Conservation (phyloP, 2,329 filamentous ascomycete genomes). For the Botryosphaeria dothidea region DNA sequence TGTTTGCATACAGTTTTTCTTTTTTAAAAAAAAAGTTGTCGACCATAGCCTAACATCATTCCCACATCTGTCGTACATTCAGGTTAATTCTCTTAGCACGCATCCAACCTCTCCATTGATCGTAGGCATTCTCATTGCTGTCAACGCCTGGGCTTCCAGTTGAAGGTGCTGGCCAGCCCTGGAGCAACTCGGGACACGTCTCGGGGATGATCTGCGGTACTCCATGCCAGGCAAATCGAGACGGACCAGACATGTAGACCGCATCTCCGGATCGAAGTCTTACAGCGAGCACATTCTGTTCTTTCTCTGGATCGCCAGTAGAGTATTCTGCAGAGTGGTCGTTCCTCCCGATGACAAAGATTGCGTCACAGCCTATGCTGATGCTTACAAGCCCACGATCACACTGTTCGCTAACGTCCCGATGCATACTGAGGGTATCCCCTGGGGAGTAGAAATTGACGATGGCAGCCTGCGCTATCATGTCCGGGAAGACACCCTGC, state of each 20-base stretch:
- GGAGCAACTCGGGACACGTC: constrained; percentile 76
- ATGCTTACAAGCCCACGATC: constrained; percentile 79
- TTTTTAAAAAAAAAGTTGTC: too few species aligned
- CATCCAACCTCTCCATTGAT: constrained; percentile 86
- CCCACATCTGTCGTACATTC: constrained; percentile 87
- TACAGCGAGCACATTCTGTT: constrained; percentile 51
- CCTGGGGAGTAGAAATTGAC: constrained; percentile 90
- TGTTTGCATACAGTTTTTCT: too few species aligned
- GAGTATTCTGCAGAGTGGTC: constrained; percentile 42
- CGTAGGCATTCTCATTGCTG: constrained; percentile 45
- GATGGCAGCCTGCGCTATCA: constrained; percentile 83
- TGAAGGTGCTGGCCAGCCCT: constrained; percentile 66
- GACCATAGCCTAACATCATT: constrained; percentile 38
- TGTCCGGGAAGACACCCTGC: constrained; percentile 70
- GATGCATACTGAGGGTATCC: constrained; percentile 88
- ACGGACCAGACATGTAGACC: constrained; percentile 81
- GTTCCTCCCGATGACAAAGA: constrained; percentile 80
- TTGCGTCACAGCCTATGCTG: constrained; percentile 83
- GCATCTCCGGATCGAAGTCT: constrained; percentile 82
- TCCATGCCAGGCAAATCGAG: constrained; percentile 91
- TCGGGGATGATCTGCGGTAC: constrained; percentile 81
- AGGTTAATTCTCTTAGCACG: constrained; percentile 82
- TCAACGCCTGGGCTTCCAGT: not conserved
- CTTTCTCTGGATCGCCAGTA: constrained; percentile 28
- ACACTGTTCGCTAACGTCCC: constrained; percentile 87